Percentiles rank a stretch among this genome's conserved stretches.
phyloP scores from a whole-genome alignment of 805 yeast genomes.

The Osmozyma mogii region DNA sequence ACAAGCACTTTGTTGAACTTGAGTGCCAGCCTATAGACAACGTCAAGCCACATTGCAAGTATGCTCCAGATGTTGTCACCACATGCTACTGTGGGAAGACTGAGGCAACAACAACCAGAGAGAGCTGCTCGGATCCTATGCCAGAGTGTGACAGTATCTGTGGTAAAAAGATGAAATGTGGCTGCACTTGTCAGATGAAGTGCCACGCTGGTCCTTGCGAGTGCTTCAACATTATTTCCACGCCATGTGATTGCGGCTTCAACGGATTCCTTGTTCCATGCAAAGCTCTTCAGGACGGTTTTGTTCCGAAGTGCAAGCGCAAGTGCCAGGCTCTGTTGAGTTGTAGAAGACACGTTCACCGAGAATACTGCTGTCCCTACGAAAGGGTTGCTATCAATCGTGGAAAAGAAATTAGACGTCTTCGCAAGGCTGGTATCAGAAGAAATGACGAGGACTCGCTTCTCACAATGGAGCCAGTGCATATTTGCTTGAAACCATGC shows the following conservation, averaged over 20 bases:
- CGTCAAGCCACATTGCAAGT: slow-evolving; percentile 41
- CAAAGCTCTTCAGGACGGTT: slow-evolving; percentile 41
- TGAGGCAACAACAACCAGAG: slow-evolving; percentile 38
- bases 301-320: slow-evolving; percentile 53
- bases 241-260: slow-evolving; percentile 57
- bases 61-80: slow-evolving; percentile 49
- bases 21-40: slow-evolving; percentile 45
- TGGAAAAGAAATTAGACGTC: slow-evolving; percentile 46
- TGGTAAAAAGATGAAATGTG: slow-evolving; percentile 59
- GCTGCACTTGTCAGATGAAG: slow-evolving; percentile 56
- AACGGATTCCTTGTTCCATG: slow-evolving; percentile 58
- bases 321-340: slow-evolving; percentile 69
- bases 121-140: slow-evolving; percentile 64
- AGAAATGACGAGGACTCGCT: slow-evolving; percentile 39
- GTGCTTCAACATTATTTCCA: slow-evolving; percentile 48
- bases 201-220: slow-evolving; percentile 78
- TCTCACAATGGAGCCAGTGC: slow-evolving; percentile 60
- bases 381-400: slow-evolving; percentile 54
- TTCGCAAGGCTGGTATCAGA: slow-evolving; percentile 37
- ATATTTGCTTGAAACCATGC: slow-evolving; percentile 65
- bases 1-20: slow-evolving; percentile 42
- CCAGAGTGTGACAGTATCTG: slow-evolving; percentile 69
- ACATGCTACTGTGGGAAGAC: slow-evolving; percentile 80
- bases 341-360: slow-evolving; percentile 77
- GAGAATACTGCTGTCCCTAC: slow-evolving; percentile 57